These are phyloP conservation scores for Edaphochlamys debaryana DNA, from an alignment of 139 green algal genomes.

Conservation along the genomic window DNA sequence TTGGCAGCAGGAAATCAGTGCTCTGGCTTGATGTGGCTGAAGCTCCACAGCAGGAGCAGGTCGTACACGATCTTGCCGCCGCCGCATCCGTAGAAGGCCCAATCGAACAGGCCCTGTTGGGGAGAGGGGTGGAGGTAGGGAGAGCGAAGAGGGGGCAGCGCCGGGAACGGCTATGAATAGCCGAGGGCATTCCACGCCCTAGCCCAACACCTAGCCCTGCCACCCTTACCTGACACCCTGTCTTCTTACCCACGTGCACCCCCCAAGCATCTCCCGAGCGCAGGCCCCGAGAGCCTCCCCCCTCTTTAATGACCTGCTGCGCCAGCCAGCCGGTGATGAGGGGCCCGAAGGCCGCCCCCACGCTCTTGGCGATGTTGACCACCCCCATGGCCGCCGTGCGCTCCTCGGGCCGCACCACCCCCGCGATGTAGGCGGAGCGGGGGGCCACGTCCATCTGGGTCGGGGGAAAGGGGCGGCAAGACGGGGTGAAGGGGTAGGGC, in stretches of 20 bases:
- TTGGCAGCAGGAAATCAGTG: too few species aligned
- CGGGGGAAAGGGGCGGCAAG: neutral
- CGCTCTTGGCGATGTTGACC: constrained; percentile 48
- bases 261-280: too few species aligned
- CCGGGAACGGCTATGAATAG: too few species aligned
- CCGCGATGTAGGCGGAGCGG: constrained; percentile 40
- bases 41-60: constrained; percentile 10
- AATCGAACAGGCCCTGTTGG: constrained; percentile 16
- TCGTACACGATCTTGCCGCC: constrained; percentile 35
- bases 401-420: constrained; percentile 44
- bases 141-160: too few species aligned
- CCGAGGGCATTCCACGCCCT: too few species aligned
- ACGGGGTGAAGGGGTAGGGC: neutral
- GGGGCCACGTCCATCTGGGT: constrained; percentile 54
- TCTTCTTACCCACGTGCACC: too few species aligned
- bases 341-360: constrained; percentile 47
- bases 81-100: constrained; percentile 31
- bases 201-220: too few species aligned
- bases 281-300: too few species aligned
- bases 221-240: too few species aligned
- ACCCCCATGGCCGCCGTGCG: constrained; percentile 55
- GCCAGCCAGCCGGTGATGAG: constrained; percentile 50
- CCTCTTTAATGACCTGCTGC: too few species aligned
- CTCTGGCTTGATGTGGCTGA: constrained; percentile 9
- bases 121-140: too few species aligned